Conservation (phyloP, 306 rosid species). For the Fragaria ananassa region DNA sequence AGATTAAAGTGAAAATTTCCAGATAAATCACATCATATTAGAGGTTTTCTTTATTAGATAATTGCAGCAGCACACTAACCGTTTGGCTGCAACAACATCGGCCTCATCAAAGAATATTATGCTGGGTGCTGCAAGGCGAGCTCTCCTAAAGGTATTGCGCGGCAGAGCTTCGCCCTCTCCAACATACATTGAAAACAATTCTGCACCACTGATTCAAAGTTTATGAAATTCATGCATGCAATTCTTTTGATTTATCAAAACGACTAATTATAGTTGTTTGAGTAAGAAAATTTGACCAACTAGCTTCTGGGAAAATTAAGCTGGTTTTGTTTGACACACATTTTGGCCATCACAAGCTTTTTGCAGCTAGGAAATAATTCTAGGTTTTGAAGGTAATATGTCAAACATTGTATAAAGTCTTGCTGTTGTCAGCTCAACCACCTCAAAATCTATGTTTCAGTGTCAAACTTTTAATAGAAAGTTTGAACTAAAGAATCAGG, state of each 20-base stretch:
- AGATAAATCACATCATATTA: not conserved
- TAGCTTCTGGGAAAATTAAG: not conserved
- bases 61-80: slow-evolving; percentile 49
- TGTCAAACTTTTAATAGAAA: not conserved
- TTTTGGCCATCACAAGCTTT: too few relatives aligned
- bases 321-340: not conserved
- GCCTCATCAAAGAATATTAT: slow-evolving; percentile 91
- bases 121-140: slow-evolving; percentile 87
- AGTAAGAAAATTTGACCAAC: not conserved
- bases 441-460: not conserved
- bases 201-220: slow-evolving; percentile 76
- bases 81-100: slow-evolving; percentile 80
- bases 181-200: slow-evolving; percentile 84
- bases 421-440: too few relatives aligned
- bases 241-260: slow-evolving; percentile 1
- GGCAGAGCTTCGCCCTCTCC: slow-evolving; percentile 92
- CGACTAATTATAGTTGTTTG: not conserved
- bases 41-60: not conserved
- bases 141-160: slow-evolving; percentile 80
- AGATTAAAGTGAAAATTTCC: not conserved
- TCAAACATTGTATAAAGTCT: not conserved
- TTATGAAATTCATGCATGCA: slow-evolving; percentile 24
- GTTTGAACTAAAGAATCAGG: not conserved
- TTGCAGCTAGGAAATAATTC: not conserved
- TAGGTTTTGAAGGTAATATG: not conserved